Percentiles rank a stretch among this genome's conserved stretches.
Conservation (phyloP, 257 asterid genomes). For the Cordia subcordata region DNA sequence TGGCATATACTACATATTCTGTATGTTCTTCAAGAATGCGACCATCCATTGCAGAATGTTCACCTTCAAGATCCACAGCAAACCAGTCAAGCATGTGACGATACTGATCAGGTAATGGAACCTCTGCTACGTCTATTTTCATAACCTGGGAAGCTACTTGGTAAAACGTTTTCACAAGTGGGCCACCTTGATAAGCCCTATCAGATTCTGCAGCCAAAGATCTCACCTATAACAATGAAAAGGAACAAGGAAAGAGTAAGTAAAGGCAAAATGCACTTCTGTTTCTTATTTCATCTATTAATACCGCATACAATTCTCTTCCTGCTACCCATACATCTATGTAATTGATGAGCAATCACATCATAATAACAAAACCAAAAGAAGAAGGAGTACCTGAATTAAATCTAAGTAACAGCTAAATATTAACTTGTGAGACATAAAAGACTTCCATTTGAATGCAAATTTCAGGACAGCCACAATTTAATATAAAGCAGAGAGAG, state of each 20-base stretch:
- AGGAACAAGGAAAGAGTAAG: background rate
- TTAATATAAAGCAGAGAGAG: conserved; percentile 1
- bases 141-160: conserved; percentile 39
- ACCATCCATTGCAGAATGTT: conserved; percentile 99
- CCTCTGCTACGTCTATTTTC: conserved; percentile 36
- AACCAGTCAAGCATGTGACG: conserved; percentile 91
- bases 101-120: conserved; percentile 61
- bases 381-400: too few species aligned
- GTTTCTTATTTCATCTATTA: too few species aligned
- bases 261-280: too few species aligned
- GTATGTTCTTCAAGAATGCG: conserved; percentile 95
- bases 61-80: conserved; percentile 98
- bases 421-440: background rate
- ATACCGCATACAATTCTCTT: too few species aligned
- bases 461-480: background rate
- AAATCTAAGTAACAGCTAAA: too few species aligned
- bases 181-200: conserved; percentile 92
- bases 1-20: conserved; percentile 92
- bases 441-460: background rate
- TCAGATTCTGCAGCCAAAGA: conserved; percentile 93
- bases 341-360: too few species aligned
- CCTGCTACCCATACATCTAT: too few species aligned
- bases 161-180: conserved; percentile 56
- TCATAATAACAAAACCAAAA: too few species aligned
- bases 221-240: conserved; percentile 52